phyloP scores from a whole-genome alignment of 768 basidiomycete genomes.

The Exsudoporus frostii region DNA sequence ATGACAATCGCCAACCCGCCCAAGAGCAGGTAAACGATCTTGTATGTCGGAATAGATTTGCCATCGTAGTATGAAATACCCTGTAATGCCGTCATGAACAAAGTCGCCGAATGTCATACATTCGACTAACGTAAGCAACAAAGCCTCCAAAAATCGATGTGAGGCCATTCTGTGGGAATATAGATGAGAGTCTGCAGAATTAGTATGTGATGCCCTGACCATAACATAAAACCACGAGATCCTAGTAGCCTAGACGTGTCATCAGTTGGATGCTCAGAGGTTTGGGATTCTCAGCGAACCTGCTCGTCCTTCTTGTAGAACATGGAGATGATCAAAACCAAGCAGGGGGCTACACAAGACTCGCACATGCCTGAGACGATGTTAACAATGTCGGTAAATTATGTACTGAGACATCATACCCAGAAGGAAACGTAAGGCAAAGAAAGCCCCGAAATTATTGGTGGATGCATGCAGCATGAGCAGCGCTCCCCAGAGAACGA shows the following conservation, averaged over 20 bases:
- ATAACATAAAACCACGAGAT: slow-evolving; percentile 68
- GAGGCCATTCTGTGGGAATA: slow-evolving; percentile 49
- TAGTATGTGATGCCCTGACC: slow-evolving; percentile 32
- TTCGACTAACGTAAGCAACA: slow-evolving; percentile 50
- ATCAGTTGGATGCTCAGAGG: slow-evolving; percentile 1
- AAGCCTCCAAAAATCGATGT: slow-evolving; percentile 62
- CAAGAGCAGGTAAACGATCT: slow-evolving; percentile 58
- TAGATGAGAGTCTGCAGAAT: background rate
- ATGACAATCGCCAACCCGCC: slow-evolving; percentile 60
- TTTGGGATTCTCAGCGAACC: slow-evolving; percentile 22
- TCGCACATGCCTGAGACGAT: slow-evolving; percentile 56
- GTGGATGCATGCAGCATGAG: slow-evolving; percentile 60
- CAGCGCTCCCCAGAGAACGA: slow-evolving; percentile 56
- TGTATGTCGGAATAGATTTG: slow-evolving; percentile 49
- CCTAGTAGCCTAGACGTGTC: slow-evolving; percentile 41
- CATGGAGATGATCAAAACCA: slow-evolving; percentile 62
- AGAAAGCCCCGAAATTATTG: slow-evolving; percentile 58
- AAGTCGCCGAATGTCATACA: background rate
- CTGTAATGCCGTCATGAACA: slow-evolving; percentile 25
- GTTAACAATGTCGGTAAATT: background rate
- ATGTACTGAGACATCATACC: slow-evolving; percentile 33
- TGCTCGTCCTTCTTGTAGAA: slow-evolving; percentile 71
- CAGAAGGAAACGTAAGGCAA: slow-evolving; percentile 57
- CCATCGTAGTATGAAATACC: slow-evolving; percentile 56
- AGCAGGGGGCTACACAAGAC: slow-evolving; percentile 58